A percentile compares a stretch with the other conserved stretches of the same genome.
Conservation (phyloP, 768 basidiomycete species). For the Galerina marginata region DNA sequence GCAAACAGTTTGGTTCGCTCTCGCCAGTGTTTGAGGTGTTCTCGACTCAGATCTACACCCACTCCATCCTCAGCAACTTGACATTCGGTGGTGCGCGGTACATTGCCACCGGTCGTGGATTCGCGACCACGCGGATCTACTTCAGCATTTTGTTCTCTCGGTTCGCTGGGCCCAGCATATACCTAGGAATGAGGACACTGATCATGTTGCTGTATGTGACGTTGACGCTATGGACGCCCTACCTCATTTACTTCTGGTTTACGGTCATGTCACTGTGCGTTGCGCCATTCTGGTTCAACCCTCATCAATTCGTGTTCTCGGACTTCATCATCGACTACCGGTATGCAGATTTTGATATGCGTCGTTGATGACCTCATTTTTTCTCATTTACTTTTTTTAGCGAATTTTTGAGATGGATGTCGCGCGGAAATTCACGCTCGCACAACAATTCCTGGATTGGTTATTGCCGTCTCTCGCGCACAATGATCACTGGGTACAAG, state of each 20-base stretch:
- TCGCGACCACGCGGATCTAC: conserved; percentile 93
- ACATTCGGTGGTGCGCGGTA: conserved; percentile 98
- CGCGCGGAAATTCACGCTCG: conserved; percentile 94
- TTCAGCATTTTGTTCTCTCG: conserved; percentile 97
- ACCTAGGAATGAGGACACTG: conserved; percentile 92
- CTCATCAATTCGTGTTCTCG: conserved; percentile 97
- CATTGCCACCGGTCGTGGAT: conserved; percentile 98
- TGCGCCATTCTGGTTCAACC: conserved; percentile 98
- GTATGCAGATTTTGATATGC: conserved; percentile 43
- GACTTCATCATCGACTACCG: conserved; percentile 97
- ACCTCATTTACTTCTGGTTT: conserved; percentile 97
- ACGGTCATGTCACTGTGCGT: conserved; percentile 91
- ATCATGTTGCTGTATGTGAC: conserved; percentile 95
- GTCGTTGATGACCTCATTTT: conserved; percentile 12
- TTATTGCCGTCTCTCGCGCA: conserved; percentile 96
- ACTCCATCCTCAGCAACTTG: conserved; percentile 96
- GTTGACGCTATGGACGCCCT: conserved; percentile 88
- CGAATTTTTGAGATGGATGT: conserved; percentile 99
- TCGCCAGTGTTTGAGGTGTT: conserved; percentile 98
- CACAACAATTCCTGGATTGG: conserved; percentile 99
- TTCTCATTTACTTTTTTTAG: conserved; percentile 44
- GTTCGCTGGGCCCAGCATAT: conserved; percentile 98
- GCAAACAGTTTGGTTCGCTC: conserved; percentile 92
- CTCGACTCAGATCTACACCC: conserved; percentile 96
- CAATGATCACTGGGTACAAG: conserved; percentile 99